phyloP scores from a whole-genome alignment of 306 rosid species.

The Pueraria montana region DNA sequence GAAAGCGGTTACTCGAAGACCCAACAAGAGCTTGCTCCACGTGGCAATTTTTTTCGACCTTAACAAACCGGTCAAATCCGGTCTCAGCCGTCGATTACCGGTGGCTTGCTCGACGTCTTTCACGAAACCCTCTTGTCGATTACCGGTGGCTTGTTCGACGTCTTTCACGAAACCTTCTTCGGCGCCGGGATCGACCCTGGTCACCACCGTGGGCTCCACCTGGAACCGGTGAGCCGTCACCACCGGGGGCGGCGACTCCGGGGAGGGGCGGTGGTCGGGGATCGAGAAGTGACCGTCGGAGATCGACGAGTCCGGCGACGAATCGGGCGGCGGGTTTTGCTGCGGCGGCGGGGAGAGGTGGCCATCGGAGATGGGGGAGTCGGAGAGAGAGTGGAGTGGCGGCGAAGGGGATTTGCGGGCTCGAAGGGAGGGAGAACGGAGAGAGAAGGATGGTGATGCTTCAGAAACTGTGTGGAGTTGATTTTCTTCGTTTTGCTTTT shows the following conservation, averaged over 20 bases:
- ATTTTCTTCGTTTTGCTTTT: not conserved
- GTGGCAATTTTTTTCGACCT: slow-evolving; percentile 49
- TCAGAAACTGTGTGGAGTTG: slow-evolving; percentile 40
- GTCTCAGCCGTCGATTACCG: slow-evolving; percentile 58
- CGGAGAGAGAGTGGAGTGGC: slow-evolving; percentile 48
- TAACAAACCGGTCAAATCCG: slow-evolving; percentile 51
- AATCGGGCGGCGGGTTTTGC: slow-evolving; percentile 17
- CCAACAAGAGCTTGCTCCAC: slow-evolving; percentile 63
- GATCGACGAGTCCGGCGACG: slow-evolving; percentile 54
- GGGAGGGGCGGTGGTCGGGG: slow-evolving; percentile 20
- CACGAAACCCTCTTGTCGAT: slow-evolving; percentile 60
- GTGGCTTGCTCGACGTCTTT: slow-evolving; percentile 44
- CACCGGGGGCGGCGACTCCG: slow-evolving; percentile 49
- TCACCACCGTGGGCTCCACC: slow-evolving; percentile 64
- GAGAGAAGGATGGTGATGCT: slow-evolving; percentile 29
- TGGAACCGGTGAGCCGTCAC: slow-evolving; percentile 60
- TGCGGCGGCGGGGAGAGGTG: slow-evolving; percentile 49
- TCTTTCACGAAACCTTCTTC: slow-evolving; percentile 58
- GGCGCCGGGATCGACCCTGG: slow-evolving; percentile 63
- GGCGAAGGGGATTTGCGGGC: slow-evolving; percentile 62
- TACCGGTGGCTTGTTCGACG: slow-evolving; percentile 43
- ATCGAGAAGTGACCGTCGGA: slow-evolving; percentile 54
- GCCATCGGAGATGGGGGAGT: slow-evolving; percentile 50
- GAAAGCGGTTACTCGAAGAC: slow-evolving; percentile 63
- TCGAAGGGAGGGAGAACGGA: slow-evolving; percentile 52